Evolutionary conservation across 164 flowering plant genomes (phyloP).

Genomic region (Sedum album): DNA sequence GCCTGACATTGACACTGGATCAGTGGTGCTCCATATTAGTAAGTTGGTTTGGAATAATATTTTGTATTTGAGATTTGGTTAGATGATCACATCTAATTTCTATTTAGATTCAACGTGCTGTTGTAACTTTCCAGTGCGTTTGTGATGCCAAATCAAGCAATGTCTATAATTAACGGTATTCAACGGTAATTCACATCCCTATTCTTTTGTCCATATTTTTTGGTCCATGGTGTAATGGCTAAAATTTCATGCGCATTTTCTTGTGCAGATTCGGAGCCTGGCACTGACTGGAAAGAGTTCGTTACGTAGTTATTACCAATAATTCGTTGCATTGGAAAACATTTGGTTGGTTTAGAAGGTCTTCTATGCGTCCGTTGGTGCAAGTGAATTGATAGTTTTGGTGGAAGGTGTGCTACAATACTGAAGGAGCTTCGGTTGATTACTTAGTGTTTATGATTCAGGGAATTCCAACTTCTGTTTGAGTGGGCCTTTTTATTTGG

Average conservation of each 20-base stretch:
- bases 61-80: neutral
- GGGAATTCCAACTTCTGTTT: neutral
- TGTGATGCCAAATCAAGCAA: conserved; percentile 1
- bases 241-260: neutral
- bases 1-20: neutral
- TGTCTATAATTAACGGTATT: conserved; percentile 19
- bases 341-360: neutral
- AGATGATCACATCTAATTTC: neutral
- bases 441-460: neutral
- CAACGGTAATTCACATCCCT: conserved; percentile 23
- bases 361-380: neutral
- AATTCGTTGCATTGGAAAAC: neutral
- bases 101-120: neutral
- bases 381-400: neutral
- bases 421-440: neutral
- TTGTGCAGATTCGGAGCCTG: conserved; percentile 40
- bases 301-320: conserved; percentile 17
- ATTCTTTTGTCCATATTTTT: neutral
- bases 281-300: conserved; percentile 19
- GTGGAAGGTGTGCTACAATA: neutral
- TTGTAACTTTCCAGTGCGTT: conserved; percentile 12
- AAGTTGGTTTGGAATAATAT: neutral
- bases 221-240: neutral
- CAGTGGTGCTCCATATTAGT: neutral
- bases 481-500: neutral